Evolutionary conservation across 345 rosid species (phyloP).

Genomic region (Psidium guajava): DNA sequence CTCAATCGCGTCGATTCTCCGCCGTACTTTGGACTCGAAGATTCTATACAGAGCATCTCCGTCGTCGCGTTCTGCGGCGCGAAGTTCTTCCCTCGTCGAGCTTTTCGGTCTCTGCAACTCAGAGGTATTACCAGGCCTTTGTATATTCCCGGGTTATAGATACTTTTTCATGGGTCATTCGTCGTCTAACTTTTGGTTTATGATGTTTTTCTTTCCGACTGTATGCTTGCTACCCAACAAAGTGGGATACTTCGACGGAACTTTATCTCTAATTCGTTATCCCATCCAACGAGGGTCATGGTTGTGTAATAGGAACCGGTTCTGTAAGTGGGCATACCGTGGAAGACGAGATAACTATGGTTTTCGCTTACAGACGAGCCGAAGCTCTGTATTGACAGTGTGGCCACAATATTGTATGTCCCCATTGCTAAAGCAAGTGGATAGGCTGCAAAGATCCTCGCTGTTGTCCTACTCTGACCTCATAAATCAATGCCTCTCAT

Average conservation of each 20-base stretch:
- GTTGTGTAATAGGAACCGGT: background rate
- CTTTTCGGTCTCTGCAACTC: background rate
- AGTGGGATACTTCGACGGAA: background rate
- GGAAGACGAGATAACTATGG: background rate
- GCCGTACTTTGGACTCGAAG: background rate
- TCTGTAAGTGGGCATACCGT: background rate
- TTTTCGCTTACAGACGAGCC: background rate
- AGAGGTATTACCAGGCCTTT: background rate
- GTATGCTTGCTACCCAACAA: background rate
- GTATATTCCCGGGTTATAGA: background rate
- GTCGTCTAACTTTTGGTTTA: background rate
- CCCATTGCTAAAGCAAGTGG: slow-evolving; percentile 25
- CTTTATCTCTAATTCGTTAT: background rate
- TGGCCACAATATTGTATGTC: slow-evolving; percentile 19
- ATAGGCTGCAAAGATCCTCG: slow-evolving; percentile 20
- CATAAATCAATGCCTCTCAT: slow-evolving; percentile 28
- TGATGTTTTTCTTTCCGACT: background rate
- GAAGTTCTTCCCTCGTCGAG: background rate
- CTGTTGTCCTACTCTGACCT: slow-evolving; percentile 24
- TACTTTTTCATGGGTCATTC: background rate
- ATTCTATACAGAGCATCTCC: background rate
- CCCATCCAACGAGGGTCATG: background rate
- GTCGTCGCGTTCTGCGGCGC: background rate
- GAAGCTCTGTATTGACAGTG: background rate
- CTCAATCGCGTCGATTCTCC: background rate